Percentiles rank a stretch among this genome's conserved stretches.
These are phyloP conservation scores for Aspergillus intermedius DNA, from an alignment of 2,329 filamentous ascomycete species.

Conservation along the genomic window DNA sequence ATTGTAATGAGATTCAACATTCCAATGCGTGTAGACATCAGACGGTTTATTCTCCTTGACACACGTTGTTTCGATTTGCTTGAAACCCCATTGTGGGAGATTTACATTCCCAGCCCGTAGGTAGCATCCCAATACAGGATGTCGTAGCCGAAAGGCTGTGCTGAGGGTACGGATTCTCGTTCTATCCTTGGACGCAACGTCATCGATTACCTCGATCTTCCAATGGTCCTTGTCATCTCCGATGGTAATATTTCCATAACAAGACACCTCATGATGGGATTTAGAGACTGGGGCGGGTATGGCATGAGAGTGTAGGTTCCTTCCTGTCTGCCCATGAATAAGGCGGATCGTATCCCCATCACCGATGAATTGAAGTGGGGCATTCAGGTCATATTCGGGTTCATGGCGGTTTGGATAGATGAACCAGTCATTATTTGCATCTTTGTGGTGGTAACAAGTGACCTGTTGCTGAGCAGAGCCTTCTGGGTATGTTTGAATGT, in stretches of 20 bases:
- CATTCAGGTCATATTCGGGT: conserved; percentile 63
- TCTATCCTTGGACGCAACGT: conserved; percentile 79
- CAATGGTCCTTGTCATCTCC: conserved; percentile 98
- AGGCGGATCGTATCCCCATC: conserved; percentile 75
- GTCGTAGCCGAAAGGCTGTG: conserved; percentile 82
- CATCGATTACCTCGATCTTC: conserved; percentile 83
- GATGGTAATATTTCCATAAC: conserved; percentile 89
- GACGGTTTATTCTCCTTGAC: conserved; percentile 85
- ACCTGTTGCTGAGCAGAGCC: conserved; percentile 93
- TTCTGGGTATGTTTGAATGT: conserved; percentile 92
- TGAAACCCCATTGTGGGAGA: conserved; percentile 98
- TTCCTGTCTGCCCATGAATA: conserved; percentile 90
- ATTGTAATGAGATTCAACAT: conserved; percentile 91
- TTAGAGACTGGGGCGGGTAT: conserved; percentile 86
- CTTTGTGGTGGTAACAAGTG: conserved; percentile 99
- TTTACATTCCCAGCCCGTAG: conserved; percentile 92
- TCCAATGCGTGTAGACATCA: conserved; percentile 97
- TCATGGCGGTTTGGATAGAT: conserved; percentile 89
- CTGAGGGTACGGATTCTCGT: conserved; percentile 85
- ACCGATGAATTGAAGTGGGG: conserved; percentile 65
- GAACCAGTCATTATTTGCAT: conserved; percentile 99
- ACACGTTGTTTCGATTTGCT: conserved; percentile 97
- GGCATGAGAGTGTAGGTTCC: conserved; percentile 92
- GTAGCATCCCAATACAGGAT: conserved; percentile 80
- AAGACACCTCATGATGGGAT: conserved; percentile 85